These are phyloP conservation scores for Protomyces inouyei DNA, from an alignment of 1,139 yeast genomes.

Conservation along the genomic window DNA sequence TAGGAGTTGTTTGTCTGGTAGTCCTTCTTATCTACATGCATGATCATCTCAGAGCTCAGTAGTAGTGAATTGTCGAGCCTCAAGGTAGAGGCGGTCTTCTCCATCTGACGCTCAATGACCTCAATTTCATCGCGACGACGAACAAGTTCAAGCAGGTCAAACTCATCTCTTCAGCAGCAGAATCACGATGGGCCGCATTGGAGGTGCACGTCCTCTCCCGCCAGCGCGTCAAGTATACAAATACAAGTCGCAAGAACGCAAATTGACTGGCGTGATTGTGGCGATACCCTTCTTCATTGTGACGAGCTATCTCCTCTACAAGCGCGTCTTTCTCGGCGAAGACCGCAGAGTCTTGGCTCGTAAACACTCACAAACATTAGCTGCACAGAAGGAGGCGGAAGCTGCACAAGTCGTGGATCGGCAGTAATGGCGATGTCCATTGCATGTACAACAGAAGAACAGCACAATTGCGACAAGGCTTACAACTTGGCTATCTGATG, in stretches of 20 bases:
- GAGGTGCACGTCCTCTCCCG: background rate
- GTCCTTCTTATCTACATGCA: too few relatives aligned
- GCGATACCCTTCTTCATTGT: conserved; percentile 25
- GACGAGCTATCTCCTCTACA: conserved; percentile 23
- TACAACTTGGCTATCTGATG: background rate
- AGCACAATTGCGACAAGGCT: too few relatives aligned
- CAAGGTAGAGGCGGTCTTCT: too few relatives aligned
- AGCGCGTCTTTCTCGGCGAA: background rate
- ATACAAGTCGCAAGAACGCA: background rate
- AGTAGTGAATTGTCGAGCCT: too few relatives aligned
- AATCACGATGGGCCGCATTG: background rate
- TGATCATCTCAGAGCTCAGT: too few relatives aligned
- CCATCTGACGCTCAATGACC: too few relatives aligned
- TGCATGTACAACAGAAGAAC: too few relatives aligned
- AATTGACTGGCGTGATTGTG: conserved; percentile 25
- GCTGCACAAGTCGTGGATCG: too few relatives aligned
- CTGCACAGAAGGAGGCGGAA: too few relatives aligned
- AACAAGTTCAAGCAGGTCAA: too few relatives aligned
- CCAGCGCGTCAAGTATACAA: background rate
- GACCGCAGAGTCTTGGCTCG: background rate
- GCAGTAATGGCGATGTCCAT: too few relatives aligned
- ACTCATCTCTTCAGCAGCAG: background rate
- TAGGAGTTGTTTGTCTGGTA: background rate
- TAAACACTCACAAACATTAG: background rate
- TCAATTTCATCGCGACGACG: too few relatives aligned